Base-by-base conservation (phyloP, 2,329 filamentous ascomycete genomes). In the Sporothrix dimorphospora region DNA sequence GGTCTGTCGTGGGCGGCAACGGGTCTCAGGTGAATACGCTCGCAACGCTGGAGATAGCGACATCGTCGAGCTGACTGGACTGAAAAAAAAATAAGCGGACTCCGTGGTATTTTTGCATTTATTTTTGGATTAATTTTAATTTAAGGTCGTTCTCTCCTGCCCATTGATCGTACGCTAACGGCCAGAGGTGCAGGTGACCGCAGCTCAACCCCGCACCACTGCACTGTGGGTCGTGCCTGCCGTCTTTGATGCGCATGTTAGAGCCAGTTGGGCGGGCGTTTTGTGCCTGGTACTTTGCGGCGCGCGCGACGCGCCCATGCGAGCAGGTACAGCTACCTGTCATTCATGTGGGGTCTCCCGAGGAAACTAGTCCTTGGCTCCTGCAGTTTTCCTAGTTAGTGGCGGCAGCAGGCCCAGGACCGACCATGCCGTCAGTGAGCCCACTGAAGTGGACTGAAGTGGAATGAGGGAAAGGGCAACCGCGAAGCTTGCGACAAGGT, bases 171-270 rank as follows among this genome's bases (percentile, higher is more conserved):
- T 49, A 49, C 71, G 59, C 71, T 72, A 72, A 55, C 45, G 21
- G n/a, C 49, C 42, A 63, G 38, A 69, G 59, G 51, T 68, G 71
- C 71, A 73, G 72, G 69, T 73, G 72, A 73, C 69, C 72, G 65
- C 63, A 55, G 68, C 66, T 69, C 61, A 61, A 73, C 72, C 72
- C 72, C 72, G 72, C 72, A 73, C 55, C 34, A 49, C 53, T 40
- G 51, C 53, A 24, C 63, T 71, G 69, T 73, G 72, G 72, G 51
- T 53, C 47, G 61, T 51, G 11, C 42, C 53, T 72, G 38, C n/a
- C 55, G 27, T 63, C 40, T 42, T 27, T 49, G 45, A 67, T 67
- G 27, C 45, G 45, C 65, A 67, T 30, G 27, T 38, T 51, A 40
- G 42, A 49, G 38, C 40, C 61, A 30, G 21, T 66, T 47, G 21